Evolutionary conservation across 306 rosid species (phyloP), one percentile per base, ranked within the genome.

Genomic region (Pyrus bretschneideri): DNA sequence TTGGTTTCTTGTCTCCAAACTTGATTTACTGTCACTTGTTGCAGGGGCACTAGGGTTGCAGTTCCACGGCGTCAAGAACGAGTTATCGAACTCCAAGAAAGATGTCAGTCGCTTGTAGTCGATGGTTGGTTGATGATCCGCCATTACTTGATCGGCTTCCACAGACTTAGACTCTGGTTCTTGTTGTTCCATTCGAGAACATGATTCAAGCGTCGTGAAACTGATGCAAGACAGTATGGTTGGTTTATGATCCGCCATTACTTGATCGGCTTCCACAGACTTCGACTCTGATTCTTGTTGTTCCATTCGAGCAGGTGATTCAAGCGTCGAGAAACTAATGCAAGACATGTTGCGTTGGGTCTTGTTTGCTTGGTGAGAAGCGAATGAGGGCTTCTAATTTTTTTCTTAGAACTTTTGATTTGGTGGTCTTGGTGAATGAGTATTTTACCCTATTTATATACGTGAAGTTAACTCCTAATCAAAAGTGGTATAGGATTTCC

Each of bases 21-120:
- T 57, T n/a, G 21, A 15, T 15, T 49, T 49, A 49, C 55, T 2
- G 4, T 49, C 55, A 49, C 55, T 49, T 49, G 21, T 49, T 49
- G 55, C 18, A 27, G 65, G 11, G 6, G 72, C 55, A 54, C 38
- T 30, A 42, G 79, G 74, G 44, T 10, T 33, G 69, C 80, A 74
- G 75, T 33, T 38, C 76, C 86, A 75, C 0, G 80, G 86, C 42
- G 80, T 63, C 9, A 79, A 64, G 69, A 79, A 83, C 8, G 83
- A 79, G 23, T 11, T 2, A 40, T 79, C 80, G 19, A 3, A 22
- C 40, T 75, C 60, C 71, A 79, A 72, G 79, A 83, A 83, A 3
- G 83, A 79, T 13, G 83, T 75, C 4, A 83, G 74, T 9, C 23
- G 52, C 22, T 35, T 14, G 54, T 57, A 35, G 35, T 61, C 38